A percentile compares a stretch with the other conserved stretches of the same genome.
These are phyloP conservation scores for Cyclostephanos invisitatus DNA, from an alignment of 108 stramenopile species.

Conservation along the genomic window DNA sequence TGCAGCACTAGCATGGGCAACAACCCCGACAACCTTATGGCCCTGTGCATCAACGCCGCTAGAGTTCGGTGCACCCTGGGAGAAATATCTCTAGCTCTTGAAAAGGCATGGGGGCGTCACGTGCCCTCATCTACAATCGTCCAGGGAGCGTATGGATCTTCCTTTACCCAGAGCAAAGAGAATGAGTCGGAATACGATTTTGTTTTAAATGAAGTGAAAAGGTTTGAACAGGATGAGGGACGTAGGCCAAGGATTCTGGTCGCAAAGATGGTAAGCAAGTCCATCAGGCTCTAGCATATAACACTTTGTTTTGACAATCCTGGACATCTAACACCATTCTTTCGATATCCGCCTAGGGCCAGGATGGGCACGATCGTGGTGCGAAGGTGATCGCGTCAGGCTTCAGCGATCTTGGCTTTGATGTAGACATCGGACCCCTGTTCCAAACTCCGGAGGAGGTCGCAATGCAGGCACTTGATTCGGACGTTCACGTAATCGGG, in stretches of 20 bases:
- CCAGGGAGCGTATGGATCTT: constrained; percentile 92
- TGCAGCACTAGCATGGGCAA: constrained; percentile 75
- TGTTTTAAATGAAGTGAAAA: constrained; percentile 78
- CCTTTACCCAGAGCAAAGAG: constrained; percentile 54
- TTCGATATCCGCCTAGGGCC: constrained; percentile 51
- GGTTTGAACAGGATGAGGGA: constrained; percentile 88
- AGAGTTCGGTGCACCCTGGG: constrained; percentile 90
- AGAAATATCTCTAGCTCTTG: constrained; percentile 94
- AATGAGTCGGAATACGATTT: constrained; percentile 73
- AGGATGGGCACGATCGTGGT: constrained; percentile 99
- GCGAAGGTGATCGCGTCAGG: constrained; percentile 98
- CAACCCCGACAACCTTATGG: constrained; percentile 90
- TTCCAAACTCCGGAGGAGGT: constrained; percentile 97
- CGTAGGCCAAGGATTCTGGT: constrained; percentile 97
- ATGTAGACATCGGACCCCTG: constrained; percentile 97
- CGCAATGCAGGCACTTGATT: constrained; percentile 92
- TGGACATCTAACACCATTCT: no score
- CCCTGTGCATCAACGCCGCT: constrained; percentile 92
- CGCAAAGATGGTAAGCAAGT: constrained; percentile 84
- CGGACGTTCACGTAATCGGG: constrained; percentile 97
- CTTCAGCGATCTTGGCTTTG: constrained; percentile 96
- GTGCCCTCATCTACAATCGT: constrained; percentile 86
- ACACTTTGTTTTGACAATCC: no score
- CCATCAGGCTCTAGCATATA: no score
- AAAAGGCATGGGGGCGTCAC: constrained; percentile 96